Evolutionary conservation across 2,329 filamentous ascomycete species (phyloP).

Genomic region (Hymenoscyphus albidus): DNA sequence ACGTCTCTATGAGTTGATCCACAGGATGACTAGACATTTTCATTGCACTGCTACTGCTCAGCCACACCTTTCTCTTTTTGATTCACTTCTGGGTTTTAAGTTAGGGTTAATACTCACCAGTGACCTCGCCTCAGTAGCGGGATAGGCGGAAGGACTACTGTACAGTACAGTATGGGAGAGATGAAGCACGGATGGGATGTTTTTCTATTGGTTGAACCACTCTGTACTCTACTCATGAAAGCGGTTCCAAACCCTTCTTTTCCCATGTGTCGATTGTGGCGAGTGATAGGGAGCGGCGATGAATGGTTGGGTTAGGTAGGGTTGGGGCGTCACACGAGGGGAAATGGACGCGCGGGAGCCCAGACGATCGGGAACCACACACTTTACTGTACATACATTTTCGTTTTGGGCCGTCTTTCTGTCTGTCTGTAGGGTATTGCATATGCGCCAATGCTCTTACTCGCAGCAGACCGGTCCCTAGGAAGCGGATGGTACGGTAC

Average conservation of each 20-base stretch:
- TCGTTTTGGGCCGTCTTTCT: not conserved
- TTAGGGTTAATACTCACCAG: not conserved
- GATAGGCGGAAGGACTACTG: too few species aligned
- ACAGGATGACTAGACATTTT: too few species aligned
- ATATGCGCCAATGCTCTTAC: not conserved
- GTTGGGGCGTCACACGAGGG: not conserved
- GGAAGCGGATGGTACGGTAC: not conserved
- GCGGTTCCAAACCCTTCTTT: not conserved
- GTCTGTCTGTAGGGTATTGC: not conserved
- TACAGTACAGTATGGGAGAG: too few species aligned
- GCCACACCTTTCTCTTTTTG: not conserved
- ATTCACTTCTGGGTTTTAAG: not conserved
- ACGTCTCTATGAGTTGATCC: too few species aligned
- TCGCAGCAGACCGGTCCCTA: not conserved
- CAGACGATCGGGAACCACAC: not conserved
- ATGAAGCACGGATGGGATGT: not conserved
- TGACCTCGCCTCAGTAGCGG: not conserved
- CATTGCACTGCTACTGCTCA: not conserved
- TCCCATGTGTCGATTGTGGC: not conserved
- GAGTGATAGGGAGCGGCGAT: not conserved
- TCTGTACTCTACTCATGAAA: not conserved
- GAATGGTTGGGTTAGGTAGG: not conserved
- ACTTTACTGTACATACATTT: not conserved
- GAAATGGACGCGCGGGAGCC: not conserved
- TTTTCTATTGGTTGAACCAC: not conserved